These are phyloP conservation scores for Potentilla sterilis DNA, from an alignment of 306 rosid species.

Conservation along the genomic window DNA sequence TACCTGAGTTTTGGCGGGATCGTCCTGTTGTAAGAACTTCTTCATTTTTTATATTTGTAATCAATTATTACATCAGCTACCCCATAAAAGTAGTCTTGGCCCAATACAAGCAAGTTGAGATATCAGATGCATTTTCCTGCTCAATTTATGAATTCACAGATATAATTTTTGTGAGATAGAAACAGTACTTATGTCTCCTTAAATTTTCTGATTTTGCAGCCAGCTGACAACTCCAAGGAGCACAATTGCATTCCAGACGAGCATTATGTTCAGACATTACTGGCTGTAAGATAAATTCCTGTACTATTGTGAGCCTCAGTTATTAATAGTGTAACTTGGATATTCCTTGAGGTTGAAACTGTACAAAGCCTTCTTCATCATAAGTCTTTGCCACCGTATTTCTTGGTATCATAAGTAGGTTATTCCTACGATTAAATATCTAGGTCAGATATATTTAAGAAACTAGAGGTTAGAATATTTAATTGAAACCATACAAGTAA, in stretches of 20 bases:
- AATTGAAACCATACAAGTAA: background rate
- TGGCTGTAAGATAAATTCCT: conserved; percentile 63
- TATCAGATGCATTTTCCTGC: background rate
- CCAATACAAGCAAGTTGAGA: background rate
- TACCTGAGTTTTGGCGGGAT: conserved; percentile 99
- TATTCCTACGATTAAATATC: background rate
- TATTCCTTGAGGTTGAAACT: background rate
- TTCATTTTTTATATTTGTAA: conserved; percentile 14
- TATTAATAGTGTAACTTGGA: background rate
- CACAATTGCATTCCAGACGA: conserved; percentile 99
- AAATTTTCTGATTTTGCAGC: conserved; percentile 50
- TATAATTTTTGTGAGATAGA: background rate
- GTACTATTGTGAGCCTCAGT: background rate
- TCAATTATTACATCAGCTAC: background rate
- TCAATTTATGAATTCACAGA: conserved; percentile 6
- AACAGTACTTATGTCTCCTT: conserved; percentile 12
- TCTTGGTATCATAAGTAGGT: background rate
- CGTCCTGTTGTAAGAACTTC: conserved; percentile 69
- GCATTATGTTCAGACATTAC: conserved; percentile 88
- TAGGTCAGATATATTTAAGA: background rate
- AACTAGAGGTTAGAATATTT: background rate
- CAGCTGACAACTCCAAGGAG: conserved; percentile 71
- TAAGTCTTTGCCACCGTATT: background rate
- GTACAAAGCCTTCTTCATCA: background rate
- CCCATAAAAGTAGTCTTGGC: background rate